These are phyloP conservation scores for Tagetes patula DNA, from an alignment of 129 eudicot species.

Conservation along the genomic window DNA sequence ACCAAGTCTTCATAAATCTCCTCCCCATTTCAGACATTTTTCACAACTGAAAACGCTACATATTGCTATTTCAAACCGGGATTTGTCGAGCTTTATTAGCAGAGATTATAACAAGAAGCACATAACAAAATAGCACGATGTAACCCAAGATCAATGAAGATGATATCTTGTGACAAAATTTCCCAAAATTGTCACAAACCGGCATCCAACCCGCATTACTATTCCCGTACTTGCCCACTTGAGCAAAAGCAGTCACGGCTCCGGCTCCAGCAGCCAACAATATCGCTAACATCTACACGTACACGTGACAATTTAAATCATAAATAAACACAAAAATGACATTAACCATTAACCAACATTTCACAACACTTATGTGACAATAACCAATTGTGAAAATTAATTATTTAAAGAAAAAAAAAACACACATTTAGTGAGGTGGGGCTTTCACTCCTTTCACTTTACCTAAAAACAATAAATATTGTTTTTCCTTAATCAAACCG, in stretches of 20 bases:
- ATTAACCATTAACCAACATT: slow-evolving; percentile 7
- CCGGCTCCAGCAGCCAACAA: slow-evolving; percentile 45
- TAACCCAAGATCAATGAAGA: slow-evolving; percentile 38
- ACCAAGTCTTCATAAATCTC: slow-evolving; percentile 12
- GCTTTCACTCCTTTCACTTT: background rate
- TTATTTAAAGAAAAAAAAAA: background rate
- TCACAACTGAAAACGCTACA: background rate
- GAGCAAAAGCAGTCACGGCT: slow-evolving; percentile 54
- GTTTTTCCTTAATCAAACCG: background rate
- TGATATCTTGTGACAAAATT: slow-evolving; percentile 41
- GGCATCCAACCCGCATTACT: slow-evolving; percentile 56
- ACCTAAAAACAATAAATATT: background rate
- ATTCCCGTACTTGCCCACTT: slow-evolving; percentile 58
- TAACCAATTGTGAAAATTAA: background rate
- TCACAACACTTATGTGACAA: background rate
- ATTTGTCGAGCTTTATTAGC: slow-evolving; percentile 45
- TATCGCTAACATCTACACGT: slow-evolving; percentile 34
- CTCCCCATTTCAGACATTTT: slow-evolving; percentile 11
- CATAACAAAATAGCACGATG: slow-evolving; percentile 23
- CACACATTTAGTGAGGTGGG: slow-evolving; percentile 3
- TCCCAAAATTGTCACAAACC: slow-evolving; percentile 45
- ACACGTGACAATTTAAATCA: background rate
- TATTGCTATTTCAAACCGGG: background rate
- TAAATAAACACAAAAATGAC: background rate
- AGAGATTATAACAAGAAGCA: slow-evolving; percentile 42